Evolutionary conservation across 768 basidiomycete genomes (phyloP).

Genomic region (Lactarius sp.): DNA sequence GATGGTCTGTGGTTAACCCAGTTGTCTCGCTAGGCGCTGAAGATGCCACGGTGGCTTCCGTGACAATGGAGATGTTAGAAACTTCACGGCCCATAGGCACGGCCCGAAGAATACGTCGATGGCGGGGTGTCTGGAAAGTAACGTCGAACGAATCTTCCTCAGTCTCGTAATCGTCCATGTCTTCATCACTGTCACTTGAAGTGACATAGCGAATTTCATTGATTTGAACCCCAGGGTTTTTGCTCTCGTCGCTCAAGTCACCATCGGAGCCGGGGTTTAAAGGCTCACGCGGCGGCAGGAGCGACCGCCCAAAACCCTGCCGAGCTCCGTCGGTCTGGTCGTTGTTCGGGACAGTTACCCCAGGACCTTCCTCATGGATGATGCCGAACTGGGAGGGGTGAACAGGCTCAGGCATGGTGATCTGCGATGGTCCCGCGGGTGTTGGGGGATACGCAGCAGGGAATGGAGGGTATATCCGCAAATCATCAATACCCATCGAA

Average conservation of each 20-base stretch:
- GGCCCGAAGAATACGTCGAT: constrained; percentile 27
- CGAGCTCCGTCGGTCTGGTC: constrained; percentile 28
- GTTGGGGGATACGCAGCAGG: constrained; percentile 76
- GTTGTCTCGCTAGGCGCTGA: constrained; percentile 28
- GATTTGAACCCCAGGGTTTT: constrained; percentile 39
- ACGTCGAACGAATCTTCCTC: constrained; percentile 63
- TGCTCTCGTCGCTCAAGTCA: constrained; percentile 55
- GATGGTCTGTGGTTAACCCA: constrained; percentile 31
- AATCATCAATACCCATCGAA: constrained; percentile 41
- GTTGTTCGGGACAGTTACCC: constrained; percentile 34
- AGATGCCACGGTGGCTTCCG: constrained; percentile 26
- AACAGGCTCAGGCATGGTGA: constrained; percentile 20
- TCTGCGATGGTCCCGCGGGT: constrained; percentile 41
- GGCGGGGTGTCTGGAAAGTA: constrained; percentile 60
- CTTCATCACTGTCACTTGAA: constrained; percentile 26
- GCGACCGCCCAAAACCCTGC: constrained; percentile 68
- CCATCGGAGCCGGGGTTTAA: constrained; percentile 53
- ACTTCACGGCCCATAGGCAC: constrained; percentile 24
- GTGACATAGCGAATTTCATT: constrained; percentile 22
- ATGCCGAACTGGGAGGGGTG: constrained; percentile 23
- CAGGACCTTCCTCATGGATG: constrained; percentile 20
- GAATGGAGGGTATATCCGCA: constrained; percentile 68
- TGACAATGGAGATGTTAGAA: constrained; percentile 23
- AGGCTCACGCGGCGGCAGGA: constrained; percentile 60
- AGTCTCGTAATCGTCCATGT: constrained; percentile 35